Evolutionary conservation across 2,329 filamentous ascomycete species (phyloP), one percentile per base, ranked within the genome.

Genomic region (Phaeosphaeriaceae sp.): DNA sequence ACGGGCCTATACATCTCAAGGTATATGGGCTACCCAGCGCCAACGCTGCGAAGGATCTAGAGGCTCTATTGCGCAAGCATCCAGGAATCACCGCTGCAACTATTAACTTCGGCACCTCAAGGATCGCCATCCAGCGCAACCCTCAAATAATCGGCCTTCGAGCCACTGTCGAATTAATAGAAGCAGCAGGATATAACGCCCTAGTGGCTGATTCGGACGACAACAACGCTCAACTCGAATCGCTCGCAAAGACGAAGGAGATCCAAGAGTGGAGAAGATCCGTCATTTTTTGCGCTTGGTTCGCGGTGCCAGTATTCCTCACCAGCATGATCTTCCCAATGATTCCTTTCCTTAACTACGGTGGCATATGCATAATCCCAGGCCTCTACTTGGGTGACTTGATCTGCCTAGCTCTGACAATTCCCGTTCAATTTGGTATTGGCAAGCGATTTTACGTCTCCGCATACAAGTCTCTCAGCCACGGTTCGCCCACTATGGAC

Each of bases 271-370:
- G 94, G 94, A 86, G 84, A 54, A 83, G 80, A 23, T 90, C 92
- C 0, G 96, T 97, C 74, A 81, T 83, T 54, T 81, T 88, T 6
- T 96, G 92, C 0, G 66, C 90, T 3, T 80, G 81, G 3, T 97
- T 97, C 69, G 92, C 92, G 3, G 76, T 97, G 6, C 94, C 94
- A 0, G 93, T 99, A 28, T 91, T 97, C 67, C 70, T 96, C 42
- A 88, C 96, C 60, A 90, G 88, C 82, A 99, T 99, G 94, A 74
- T 96, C 30, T 79, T 97, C 46, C 94, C 94, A 28, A 97, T 97
- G 93, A 83, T 83, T 58, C 53, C 87, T 1, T 70, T 79, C 23
- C 70, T 97, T 13, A 89, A 99, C 73, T 90, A 94, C 72, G 92
- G 92, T 43, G 81, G 77, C 32, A 72, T 89, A 18, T 68, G 89